Evolutionary conservation across 192 early-diverging fungal species (phyloP).

Genomic region (Cetraspora pellucida): DNA sequence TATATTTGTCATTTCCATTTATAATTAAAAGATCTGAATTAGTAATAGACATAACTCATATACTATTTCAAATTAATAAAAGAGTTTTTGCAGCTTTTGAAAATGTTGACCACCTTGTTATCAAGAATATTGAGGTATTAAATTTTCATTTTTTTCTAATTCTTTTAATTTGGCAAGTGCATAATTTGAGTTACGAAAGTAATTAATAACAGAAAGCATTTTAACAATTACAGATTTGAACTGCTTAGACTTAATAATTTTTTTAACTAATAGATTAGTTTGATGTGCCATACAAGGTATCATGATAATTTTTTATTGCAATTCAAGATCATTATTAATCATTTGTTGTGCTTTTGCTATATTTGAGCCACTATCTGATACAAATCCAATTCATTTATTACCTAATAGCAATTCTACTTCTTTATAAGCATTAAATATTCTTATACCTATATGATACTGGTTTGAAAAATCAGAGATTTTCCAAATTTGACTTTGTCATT

Average conservation of each 20-base stretch:
- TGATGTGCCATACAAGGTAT: background rate
- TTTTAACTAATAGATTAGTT: background rate
- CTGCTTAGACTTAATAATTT: background rate
- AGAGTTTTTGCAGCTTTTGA: background rate
- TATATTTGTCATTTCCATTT: background rate
- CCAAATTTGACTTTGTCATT: background rate
- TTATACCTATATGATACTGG: background rate
- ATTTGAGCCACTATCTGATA: background rate
- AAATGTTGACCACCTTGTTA: background rate
- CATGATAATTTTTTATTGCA: background rate
- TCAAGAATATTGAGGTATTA: background rate
- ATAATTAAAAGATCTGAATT: background rate
- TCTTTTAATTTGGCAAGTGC: no score
- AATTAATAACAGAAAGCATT: background rate
- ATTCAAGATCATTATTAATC: background rate
- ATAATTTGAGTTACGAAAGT: background rate
- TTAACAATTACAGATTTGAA: background rate
- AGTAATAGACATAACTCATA: background rate
- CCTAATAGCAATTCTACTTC: no score
- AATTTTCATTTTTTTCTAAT: background rate
- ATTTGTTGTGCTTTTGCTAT: background rate
- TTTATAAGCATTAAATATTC: background rate
- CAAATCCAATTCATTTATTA: background rate
- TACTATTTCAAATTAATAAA: background rate
- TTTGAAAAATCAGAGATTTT: background rate